Evolutionary conservation across 169 alveolate genomes (phyloP).

Genomic region (Prorocentrum cordatum): DNA sequence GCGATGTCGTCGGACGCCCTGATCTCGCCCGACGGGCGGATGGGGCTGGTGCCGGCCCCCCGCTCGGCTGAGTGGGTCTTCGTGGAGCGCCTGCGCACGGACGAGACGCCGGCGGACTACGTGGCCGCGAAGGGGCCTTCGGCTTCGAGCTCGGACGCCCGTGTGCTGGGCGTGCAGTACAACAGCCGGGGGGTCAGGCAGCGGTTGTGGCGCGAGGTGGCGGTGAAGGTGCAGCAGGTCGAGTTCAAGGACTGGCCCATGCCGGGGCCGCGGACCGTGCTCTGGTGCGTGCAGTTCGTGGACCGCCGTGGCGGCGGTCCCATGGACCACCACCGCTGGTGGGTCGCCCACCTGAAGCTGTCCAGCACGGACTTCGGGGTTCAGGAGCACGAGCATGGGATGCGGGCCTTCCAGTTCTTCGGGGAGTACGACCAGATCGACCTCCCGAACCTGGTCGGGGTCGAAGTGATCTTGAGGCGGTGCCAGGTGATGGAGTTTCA

Average conservation of each 20-base stretch:
- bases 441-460: background rate
- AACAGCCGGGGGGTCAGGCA: background rate
- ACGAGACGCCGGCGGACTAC: too few relatives aligned
- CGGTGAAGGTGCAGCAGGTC: background rate
- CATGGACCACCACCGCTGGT: conserved; percentile 16
- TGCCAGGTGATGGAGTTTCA: conserved; percentile 2
- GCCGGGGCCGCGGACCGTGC: conserved; percentile 21
- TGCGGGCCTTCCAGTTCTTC: background rate
- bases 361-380: too few relatives aligned
- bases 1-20: too few relatives aligned
- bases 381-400: background rate
- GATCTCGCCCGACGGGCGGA: too few relatives aligned
- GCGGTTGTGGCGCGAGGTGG: conserved; percentile 6
- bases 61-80: too few relatives aligned
- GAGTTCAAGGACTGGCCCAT: conserved; percentile 15
- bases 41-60: too few relatives aligned
- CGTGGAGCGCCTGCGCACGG: too few relatives aligned
- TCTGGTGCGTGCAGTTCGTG: conserved; percentile 22
- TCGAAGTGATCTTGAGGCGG: background rate
- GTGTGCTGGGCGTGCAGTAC: background rate
- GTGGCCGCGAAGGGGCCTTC: too few relatives aligned
- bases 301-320: conserved; percentile 31
- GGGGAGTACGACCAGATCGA: conserved; percentile 17
- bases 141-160: conserved; percentile 17
- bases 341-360: too few relatives aligned